Evolutionary conservation across 2,329 filamentous ascomycete genomes (phyloP).

Genomic region (Epichloe hybrida): DNA sequence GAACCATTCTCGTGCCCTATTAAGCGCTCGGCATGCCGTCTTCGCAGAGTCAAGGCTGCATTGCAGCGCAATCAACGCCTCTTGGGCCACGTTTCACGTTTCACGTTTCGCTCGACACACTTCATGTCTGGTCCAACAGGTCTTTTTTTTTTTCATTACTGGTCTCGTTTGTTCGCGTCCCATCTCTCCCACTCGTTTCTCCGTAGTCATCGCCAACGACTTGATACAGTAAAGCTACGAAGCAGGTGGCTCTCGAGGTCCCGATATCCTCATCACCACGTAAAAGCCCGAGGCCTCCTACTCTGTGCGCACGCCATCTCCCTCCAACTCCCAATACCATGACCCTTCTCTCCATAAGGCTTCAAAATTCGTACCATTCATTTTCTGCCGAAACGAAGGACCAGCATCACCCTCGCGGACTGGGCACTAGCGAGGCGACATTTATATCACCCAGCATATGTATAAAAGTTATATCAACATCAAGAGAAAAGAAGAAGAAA

Average conservation of each 20-base stretch:
- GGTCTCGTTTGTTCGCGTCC: neutral
- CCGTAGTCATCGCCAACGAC: neutral
- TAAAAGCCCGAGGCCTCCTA: neutral
- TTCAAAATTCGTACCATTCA: neutral
- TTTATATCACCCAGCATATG: neutral
- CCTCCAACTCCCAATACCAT: neutral
- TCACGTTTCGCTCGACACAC: no score
- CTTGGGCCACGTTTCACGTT: no score
- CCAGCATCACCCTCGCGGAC: neutral
- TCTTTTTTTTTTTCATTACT: neutral
- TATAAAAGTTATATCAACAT: slow-evolving; percentile 3
- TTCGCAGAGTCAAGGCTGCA: no score
- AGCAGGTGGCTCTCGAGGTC: neutral
- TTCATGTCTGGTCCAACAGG: neutral
- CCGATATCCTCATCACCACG: neutral
- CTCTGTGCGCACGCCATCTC: neutral
- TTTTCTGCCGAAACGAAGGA: neutral
- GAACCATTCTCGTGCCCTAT: no score
- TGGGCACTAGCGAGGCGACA: neutral
- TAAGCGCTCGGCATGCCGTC: no score
- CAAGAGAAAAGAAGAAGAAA: neutral
- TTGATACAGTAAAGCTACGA: neutral
- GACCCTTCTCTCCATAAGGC: neutral
- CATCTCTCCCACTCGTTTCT: neutral
- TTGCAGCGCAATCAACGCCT: no score